These are phyloP conservation scores for Plasmopara muralis DNA, from an alignment of 352 stramenopile genomes.

Conservation along the genomic window DNA sequence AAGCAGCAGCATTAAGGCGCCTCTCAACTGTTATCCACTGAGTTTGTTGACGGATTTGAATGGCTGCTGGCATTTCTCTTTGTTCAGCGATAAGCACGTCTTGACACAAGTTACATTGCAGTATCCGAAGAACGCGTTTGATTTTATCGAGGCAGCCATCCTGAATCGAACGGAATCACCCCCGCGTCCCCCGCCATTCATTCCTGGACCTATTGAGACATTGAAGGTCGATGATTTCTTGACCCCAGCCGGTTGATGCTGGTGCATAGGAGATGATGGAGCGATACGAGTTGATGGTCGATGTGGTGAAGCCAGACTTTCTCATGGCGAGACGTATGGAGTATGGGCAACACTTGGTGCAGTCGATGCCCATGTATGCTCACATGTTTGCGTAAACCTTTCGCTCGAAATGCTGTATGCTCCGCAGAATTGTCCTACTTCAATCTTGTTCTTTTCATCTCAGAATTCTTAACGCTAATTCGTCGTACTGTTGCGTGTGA, in stretches of 20 bases:
- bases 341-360: not conserved
- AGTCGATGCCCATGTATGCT: not conserved
- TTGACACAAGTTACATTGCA: conserved; percentile 14
- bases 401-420: too few relatives aligned
- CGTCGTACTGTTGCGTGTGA: too few relatives aligned
- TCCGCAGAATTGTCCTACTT: too few relatives aligned
- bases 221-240: not conserved
- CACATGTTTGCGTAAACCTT: too few relatives aligned
- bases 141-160: not conserved
- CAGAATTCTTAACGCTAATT: too few relatives aligned
- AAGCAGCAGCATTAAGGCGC: conserved; percentile 22
- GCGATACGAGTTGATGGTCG: not conserved
- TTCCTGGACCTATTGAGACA: not conserved
- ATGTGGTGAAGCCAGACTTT: not conserved
- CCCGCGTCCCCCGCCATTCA: too few relatives aligned
- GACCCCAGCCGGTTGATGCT: not conserved
- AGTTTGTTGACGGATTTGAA: conserved; percentile 2
- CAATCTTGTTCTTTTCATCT: too few relatives aligned
- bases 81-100: conserved; percentile 1
- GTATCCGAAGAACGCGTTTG: not conserved
- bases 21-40: conserved; percentile 18
- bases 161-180: not conserved
- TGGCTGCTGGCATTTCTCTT: not conserved
- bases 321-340: not conserved
- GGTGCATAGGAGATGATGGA: conserved; percentile 1